A percentile compares a stretch with the other conserved stretches of the same genome.
Conservation (phyloP, 2,329 filamentous ascomycete species). For the Ascomycota sp. region DNA sequence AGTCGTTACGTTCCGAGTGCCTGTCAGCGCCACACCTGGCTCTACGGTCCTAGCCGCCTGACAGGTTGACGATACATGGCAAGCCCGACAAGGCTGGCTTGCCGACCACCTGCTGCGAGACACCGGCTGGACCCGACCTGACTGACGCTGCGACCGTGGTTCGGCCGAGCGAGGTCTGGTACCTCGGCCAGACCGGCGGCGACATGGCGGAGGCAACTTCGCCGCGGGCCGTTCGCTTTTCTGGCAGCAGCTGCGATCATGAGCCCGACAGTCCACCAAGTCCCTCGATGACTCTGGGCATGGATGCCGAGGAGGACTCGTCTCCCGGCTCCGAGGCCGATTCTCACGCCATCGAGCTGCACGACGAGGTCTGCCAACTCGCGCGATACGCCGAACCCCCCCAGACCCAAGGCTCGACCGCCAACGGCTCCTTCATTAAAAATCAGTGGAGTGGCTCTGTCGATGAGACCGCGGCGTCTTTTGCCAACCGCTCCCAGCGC, state of each 20-base stretch:
- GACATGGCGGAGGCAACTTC: slow-evolving; percentile 23
- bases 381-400: slow-evolving; percentile 19
- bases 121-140: no score
- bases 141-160: not conserved
- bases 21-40: no score
- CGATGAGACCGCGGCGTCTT: slow-evolving; percentile 9
- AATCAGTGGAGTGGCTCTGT: slow-evolving; percentile 16
- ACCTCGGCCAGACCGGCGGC: no score
- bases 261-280: slow-evolving; percentile 21
- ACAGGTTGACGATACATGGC: no score
- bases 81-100: no score
- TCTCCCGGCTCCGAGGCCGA: slow-evolving; percentile 15
- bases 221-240: slow-evolving; percentile 36
- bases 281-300: slow-evolving; percentile 9
- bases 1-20: no score
- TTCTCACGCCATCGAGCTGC: slow-evolving; percentile 23
- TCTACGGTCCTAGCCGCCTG: no score
- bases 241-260: slow-evolving; percentile 23
- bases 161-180: not conserved
- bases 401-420: slow-evolving; percentile 19
- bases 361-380: slow-evolving; percentile 26
- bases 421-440: slow-evolving; percentile 14
- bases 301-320: slow-evolving; percentile 7
- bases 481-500: slow-evolving; percentile 21
- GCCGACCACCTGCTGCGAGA: no score